Evolutionary conservation across 371 early-diverging fungal genomes (phyloP).

Genomic region (Sanchytrium tribonematis): DNA sequence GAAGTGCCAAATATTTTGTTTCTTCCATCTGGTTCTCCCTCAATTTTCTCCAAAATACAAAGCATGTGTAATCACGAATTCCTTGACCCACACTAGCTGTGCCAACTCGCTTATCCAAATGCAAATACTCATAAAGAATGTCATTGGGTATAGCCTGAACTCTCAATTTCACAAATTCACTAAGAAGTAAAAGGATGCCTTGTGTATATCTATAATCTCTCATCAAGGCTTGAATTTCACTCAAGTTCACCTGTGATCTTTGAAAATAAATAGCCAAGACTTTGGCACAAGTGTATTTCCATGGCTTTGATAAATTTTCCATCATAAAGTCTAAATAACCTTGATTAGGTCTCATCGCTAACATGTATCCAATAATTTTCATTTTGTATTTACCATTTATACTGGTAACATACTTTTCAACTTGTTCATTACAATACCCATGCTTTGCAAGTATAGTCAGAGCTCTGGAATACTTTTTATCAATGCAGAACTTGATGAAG

Average conservation of each 20-base stretch:
- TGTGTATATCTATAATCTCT: background rate
- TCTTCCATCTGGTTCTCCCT: background rate
- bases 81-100: background rate
- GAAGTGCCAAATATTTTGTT: background rate
- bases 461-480: background rate
- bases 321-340: background rate
- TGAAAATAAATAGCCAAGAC: background rate
- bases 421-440: background rate
- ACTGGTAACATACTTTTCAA: background rate
- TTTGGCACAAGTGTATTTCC: background rate
- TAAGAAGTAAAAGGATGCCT: background rate
- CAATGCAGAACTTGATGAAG: background rate
- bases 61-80: background rate
- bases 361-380: background rate
- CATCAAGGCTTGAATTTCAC: background rate
- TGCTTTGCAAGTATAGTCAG: background rate
- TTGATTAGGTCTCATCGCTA: background rate
- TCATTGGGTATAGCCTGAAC: background rate
- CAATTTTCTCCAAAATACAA: background rate
- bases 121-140: background rate
- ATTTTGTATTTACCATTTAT: background rate
- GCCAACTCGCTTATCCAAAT: background rate
- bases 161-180: background rate
- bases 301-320: background rate
- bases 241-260: background rate